Evolutionary conservation across 352 stramenopile species (phyloP).

Genomic region (Phytophthora chlamydospora): DNA sequence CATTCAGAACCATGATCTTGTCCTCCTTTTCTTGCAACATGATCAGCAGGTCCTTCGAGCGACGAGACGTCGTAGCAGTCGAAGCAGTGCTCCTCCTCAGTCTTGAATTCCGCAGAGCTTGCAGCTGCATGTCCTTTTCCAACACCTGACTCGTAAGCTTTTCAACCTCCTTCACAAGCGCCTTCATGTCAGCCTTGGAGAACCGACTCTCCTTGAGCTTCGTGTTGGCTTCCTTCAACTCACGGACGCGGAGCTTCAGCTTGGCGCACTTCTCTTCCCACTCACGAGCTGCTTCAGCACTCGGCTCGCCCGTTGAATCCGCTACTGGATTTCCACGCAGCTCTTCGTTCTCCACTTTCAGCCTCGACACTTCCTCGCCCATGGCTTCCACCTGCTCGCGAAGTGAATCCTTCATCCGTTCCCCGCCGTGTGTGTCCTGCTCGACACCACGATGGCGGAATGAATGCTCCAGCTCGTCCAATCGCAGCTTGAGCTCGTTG

Average conservation of each 20-base stretch:
- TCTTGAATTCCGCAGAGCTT: slow-evolving; percentile 39
- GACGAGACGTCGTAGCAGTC: slow-evolving; percentile 34
- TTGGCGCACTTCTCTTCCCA: slow-evolving; percentile 52
- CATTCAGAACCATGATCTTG: slow-evolving; percentile 86
- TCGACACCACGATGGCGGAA: slow-evolving; percentile 13
- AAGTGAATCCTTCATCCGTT: slow-evolving; percentile 20
- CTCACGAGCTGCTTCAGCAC: slow-evolving; percentile 21
- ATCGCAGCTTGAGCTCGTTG: slow-evolving; percentile 38
- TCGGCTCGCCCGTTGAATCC: slow-evolving; percentile 8
- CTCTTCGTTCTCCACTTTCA: slow-evolving; percentile 62
- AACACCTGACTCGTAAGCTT: slow-evolving; percentile 51
- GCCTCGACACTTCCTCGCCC: slow-evolving; percentile 47
- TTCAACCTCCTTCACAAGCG: slow-evolving; percentile 55
- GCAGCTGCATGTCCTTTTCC: slow-evolving; percentile 60
- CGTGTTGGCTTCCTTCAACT: slow-evolving; percentile 57
- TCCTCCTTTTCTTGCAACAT: slow-evolving; percentile 67
- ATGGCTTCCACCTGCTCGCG: slow-evolving; percentile 40
- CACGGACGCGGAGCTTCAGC: slow-evolving; percentile 51
- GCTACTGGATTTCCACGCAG: slow-evolving; percentile 32
- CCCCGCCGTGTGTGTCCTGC: slow-evolving; percentile 15
- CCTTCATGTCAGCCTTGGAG: slow-evolving; percentile 52
- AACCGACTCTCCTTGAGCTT: slow-evolving; percentile 55
- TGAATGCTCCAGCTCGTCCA: slow-evolving; percentile 36
- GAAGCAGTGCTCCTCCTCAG: slow-evolving; percentile 18
- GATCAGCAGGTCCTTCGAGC: slow-evolving; percentile 57